phyloP scores from a whole-genome alignment of 805 yeast species.

The Teunomyces gatunensis region DNA sequence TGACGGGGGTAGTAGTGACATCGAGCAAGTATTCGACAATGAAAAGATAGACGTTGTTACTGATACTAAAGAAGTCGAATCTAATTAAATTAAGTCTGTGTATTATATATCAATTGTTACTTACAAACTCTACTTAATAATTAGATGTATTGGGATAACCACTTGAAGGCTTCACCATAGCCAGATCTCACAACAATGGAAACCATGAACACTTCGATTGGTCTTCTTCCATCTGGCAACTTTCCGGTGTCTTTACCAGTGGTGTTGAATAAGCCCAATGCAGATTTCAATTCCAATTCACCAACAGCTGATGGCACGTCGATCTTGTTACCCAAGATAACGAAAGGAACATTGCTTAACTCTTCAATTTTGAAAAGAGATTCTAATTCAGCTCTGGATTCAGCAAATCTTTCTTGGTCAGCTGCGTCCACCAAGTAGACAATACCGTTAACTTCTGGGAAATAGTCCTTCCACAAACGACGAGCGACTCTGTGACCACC shows the following conservation, averaged over 20 bases:
- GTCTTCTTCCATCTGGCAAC: conserved; percentile 73
- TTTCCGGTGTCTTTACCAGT: conserved; percentile 79
- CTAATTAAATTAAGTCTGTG: not conserved
- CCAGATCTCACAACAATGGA: conserved; percentile 98
- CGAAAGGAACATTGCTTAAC: conserved; percentile 83
- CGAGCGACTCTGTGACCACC: conserved; percentile 99
- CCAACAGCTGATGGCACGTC: conserved; percentile 92
- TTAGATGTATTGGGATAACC: conserved; percentile 94
- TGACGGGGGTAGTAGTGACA: not conserved
- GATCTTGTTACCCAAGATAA: conserved; percentile 93
- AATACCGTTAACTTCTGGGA: conserved; percentile 98
- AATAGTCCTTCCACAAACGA: conserved; percentile 98
- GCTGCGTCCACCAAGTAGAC: conserved; percentile 97
- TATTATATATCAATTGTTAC: not conserved
- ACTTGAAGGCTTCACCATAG: conserved; percentile 96
- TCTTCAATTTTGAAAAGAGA: conserved; percentile 92
- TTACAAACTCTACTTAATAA: conserved; percentile 1
- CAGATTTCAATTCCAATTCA: conserved; percentile 89
- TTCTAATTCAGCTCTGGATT: conserved; percentile 92
- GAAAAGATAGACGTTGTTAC: not conserved
- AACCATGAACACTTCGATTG: conserved; percentile 96
- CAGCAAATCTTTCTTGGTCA: conserved; percentile 91
- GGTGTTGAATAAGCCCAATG: conserved; percentile 81
- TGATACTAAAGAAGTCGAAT: not conserved
- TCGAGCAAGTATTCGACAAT: not conserved